phyloP scores from a whole-genome alignment of 2,329 filamentous ascomycete species.

The Neonectria ditissima region DNA sequence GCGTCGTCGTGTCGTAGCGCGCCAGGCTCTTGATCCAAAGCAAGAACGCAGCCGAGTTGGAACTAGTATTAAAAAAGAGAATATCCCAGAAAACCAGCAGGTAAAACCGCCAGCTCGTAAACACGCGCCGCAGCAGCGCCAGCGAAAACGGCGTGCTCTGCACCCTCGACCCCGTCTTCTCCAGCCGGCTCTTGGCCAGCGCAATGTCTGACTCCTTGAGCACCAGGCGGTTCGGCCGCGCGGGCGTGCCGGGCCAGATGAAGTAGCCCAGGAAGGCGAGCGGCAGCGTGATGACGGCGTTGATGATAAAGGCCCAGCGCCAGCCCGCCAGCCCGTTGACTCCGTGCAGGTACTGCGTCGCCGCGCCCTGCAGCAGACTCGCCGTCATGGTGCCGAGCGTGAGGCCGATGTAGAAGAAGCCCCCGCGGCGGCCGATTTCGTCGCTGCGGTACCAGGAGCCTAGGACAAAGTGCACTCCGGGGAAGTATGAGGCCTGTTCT shows the following conservation, averaged over 20 bases:
- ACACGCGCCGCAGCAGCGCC: slow-evolving; percentile 23
- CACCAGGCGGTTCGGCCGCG: slow-evolving; percentile 27
- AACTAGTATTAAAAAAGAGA: slow-evolving; percentile 34
- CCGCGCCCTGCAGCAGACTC: slow-evolving; percentile 30
- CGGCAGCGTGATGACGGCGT: slow-evolving; percentile 33
- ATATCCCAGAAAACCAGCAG: slow-evolving; percentile 32
- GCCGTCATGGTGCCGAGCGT: slow-evolving; percentile 34
- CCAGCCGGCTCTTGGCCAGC: slow-evolving; percentile 20
- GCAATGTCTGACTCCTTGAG: slow-evolving; percentile 22
- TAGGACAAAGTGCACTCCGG: slow-evolving; percentile 33
- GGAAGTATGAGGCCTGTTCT: slow-evolving; percentile 31
- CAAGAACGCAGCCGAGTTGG: slow-evolving; percentile 32
- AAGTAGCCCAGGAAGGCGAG: slow-evolving; percentile 34
- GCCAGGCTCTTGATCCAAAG: slow-evolving; percentile 37
- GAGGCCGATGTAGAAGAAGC: slow-evolving; percentile 32
- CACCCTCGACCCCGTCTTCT: slow-evolving; percentile 19
- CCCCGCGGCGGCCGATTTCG: slow-evolving; percentile 33
- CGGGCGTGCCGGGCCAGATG: slow-evolving; percentile 35
- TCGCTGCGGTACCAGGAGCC: slow-evolving; percentile 37
- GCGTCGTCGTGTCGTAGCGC: slow-evolving; percentile 24
- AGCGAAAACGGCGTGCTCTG: slow-evolving; percentile 30
- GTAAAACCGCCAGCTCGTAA: slow-evolving; percentile 33
- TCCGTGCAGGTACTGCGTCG: slow-evolving; percentile 30
- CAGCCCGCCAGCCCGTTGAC: slow-evolving; percentile 27
- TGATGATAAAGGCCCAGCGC: slow-evolving; percentile 38